Evolutionary conservation across 495 filamentous ascomycete genomes (phyloP), one percentile per base, ranked within the genome.

Genomic region (Rusavskia elegans): DNA sequence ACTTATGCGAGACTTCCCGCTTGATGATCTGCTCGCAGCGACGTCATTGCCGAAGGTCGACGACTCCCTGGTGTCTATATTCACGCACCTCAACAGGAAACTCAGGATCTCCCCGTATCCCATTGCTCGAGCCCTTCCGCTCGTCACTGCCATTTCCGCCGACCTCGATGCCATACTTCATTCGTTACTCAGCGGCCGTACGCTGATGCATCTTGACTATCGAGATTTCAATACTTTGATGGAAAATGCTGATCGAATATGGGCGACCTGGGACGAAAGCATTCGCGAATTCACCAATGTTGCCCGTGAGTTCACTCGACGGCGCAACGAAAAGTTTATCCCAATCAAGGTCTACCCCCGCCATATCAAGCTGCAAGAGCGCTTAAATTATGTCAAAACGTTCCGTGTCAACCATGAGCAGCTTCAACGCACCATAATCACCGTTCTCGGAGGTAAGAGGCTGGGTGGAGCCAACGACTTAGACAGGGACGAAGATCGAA

Each of bases 361-460:
- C 45, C 93, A 97, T 63, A 77, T 74, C 29, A 83, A 87, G 65
- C 85, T 89, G 50, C 87, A 95, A 61, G 84, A 92, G 50, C 80
- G 92, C 36, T 63, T 99, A 51, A 86, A 84, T 60, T 97, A 99
- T 63, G 88, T 99, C 60, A 79, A 80, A 60, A 92, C 83, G 19
- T 99, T 99, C 72, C 79, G 92, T 17, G 82, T 86, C 55, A 95
- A 95, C 55, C 92, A 99, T 62, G 92, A 99, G 66, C 92, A 99
- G 66, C 76, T 99, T 38, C 90, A 97, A 63, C 78, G 80, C 53
- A 99, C 92, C 1, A 97, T 99, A 55, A 78, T 94, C 50, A 93
- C 93, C 61, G 92, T 98, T 30, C 78, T 98, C 2, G 87, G 89
- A 0, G 80, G 87, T 14, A 85, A 82, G 57, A 66, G 74, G 21